Evolutionary conservation across 257 asterid genomes (phyloP), one percentile per base, ranked within the genome.

Genomic region (Plantago elongata): DNA sequence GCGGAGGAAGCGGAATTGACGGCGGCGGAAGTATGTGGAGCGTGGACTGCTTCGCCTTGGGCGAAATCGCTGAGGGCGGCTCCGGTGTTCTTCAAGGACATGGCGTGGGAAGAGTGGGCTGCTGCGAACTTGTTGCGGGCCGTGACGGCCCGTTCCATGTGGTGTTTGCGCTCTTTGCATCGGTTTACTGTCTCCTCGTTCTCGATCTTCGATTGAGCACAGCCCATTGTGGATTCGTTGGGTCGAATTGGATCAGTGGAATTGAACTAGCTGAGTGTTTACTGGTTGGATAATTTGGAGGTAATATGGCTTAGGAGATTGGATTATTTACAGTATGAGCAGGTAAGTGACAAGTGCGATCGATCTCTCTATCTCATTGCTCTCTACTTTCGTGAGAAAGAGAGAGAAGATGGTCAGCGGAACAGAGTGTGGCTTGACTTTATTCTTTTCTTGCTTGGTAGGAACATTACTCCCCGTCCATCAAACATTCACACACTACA

Each of bases 161-260:
- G 68, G 61, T 50, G 81, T 79, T 79, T 87, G 14, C 97, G 84
- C n/a, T 93, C 97, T 69, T 74, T 89, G 85, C 97, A 93, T 82
- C 99, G 79, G 5, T 66, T 77, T n/a, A 93, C 96, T 13, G 90
- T 79, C 78, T 93, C 99, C 62, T 93, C 97, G 75, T 83, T 85
- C 74, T 93, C 99, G 94, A 93, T 87, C 86, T 85, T 89, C 38
- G 97, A 87, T 71, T 93, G 97, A 40, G 79, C 56, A 78, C 99
- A 93, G 45, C 99, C 97, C 99, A 92, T 92, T 51, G 17, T 2
- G 54, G 14, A 10, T 49, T 50, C 2, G 16, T n/a, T 11, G 52
- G 14, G 3, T 13, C 13, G n/a, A 14, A 48, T n/a, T 48, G 18
- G 52, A 13, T 13, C n/a, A 48, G 16, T 5, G 5, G 4, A 1